Percentiles rank a stretch among this genome's conserved stretches.
These are phyloP conservation scores for Pezicula radicicola DNA, from an alignment of 2,329 filamentous ascomycete species.

Conservation along the genomic window DNA sequence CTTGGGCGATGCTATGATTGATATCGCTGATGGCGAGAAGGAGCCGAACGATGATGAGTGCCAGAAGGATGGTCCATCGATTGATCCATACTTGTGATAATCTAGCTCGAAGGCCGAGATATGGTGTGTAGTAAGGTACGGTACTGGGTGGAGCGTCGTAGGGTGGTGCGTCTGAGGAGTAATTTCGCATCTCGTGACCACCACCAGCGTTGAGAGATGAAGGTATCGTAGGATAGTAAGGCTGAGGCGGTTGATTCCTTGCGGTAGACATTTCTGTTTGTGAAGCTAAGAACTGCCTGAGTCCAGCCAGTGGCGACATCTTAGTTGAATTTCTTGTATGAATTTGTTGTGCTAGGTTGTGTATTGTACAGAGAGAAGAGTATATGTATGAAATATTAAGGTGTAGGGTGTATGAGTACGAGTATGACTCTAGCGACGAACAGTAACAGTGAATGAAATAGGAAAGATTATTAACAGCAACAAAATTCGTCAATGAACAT, in stretches of 20 bases:
- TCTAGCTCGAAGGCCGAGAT: constrained; percentile 83
- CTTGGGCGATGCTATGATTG: constrained; percentile 70
- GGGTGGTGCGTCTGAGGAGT: constrained; percentile 8
- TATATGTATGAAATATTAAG: neutral
- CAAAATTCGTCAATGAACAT: constrained; percentile 3
- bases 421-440: neutral
- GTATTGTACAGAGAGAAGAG: neutral
- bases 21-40: constrained; percentile 73
- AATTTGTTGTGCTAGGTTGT: constrained; percentile 1
- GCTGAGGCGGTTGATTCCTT: constrained; percentile 20
- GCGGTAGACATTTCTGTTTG: constrained; percentile 30
- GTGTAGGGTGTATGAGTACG: neutral
- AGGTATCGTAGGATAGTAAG: constrained; percentile 32
- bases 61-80: constrained; percentile 86
- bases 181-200: constrained; percentile 26
- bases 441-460: constrained; percentile 1
- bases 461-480: neutral
- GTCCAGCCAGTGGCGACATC: constrained; percentile 28
- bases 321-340: constrained; percentile 19
- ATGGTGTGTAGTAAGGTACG: constrained; percentile 75
- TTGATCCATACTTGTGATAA: constrained; percentile 98
- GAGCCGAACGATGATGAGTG: constrained; percentile 80
- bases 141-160: constrained; percentile 43
- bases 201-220: constrained; percentile 24
- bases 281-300: constrained; percentile 25